Conservation (phyloP, 345 rosid genomes). For the Psidium friedrichsthalianum region DNA sequence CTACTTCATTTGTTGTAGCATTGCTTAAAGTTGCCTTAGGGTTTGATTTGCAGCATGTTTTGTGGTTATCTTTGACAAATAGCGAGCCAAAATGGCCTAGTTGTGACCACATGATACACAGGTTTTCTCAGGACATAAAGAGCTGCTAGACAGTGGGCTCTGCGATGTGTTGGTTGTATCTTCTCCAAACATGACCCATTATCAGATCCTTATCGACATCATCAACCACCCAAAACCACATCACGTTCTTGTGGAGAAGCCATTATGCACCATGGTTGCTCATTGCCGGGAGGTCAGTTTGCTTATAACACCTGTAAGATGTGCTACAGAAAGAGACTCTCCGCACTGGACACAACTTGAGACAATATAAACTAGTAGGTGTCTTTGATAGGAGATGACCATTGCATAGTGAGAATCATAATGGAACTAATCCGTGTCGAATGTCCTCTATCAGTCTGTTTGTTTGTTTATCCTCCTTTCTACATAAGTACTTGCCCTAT, state of each 20-base stretch:
- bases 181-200: slow-evolving; percentile 93
- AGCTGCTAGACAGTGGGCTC: slow-evolving; percentile 60
- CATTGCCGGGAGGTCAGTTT: slow-evolving; percentile 63
- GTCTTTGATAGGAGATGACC: not conserved
- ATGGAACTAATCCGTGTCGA: not conserved
- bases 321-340: not conserved
- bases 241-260: slow-evolving; percentile 95
- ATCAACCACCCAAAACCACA: slow-evolving; percentile 64
- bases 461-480: not conserved
- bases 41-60: not conserved
- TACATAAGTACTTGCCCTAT: not conserved
- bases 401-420: not conserved
- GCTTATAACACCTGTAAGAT: not conserved
- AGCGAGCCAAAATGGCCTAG: not conserved
- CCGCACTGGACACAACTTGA: not conserved
- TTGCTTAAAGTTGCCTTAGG: not conserved
- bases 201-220: slow-evolving; percentile 72
- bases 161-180: slow-evolving; percentile 81
- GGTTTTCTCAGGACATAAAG: slow-evolving; percentile 75
- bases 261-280: slow-evolving; percentile 79
- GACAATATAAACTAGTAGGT: not conserved
- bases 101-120: slow-evolving; percentile 5
- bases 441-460: not conserved
- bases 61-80: not conserved
- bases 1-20: not conserved